These are phyloP conservation scores for Psophocarpus tetragonolobus DNA, from an alignment of 306 rosid species.

Conservation along the genomic window DNA sequence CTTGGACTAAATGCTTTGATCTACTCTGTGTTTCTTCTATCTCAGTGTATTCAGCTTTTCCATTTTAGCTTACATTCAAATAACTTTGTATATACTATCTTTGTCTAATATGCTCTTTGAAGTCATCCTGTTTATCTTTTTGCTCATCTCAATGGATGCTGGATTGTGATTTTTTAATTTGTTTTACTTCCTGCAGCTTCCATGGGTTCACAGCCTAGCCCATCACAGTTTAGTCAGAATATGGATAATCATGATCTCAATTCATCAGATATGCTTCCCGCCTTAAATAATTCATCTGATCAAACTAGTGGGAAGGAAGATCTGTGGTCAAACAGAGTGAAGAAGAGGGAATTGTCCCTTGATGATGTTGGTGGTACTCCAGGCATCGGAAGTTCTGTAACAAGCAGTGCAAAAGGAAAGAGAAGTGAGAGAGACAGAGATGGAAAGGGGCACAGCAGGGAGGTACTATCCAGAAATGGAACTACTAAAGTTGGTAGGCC, in stretches of 20 bases:
- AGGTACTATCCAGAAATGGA: constrained; percentile 84
- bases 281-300: constrained; percentile 60
- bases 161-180: constrained; percentile 14
- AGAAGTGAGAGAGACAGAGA: constrained; percentile 99
- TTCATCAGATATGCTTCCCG: constrained; percentile 63
- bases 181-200: constrained; percentile 61
- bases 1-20: constrained; percentile 13
- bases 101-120: neutral
- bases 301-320: constrained; percentile 74
- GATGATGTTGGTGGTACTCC: constrained; percentile 82
- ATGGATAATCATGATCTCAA: constrained; percentile 58
- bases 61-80: constrained; percentile 24
- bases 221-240: constrained; percentile 73
- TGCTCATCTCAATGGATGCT: neutral
- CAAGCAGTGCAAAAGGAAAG: constrained; percentile 94
- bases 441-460: constrained; percentile 91
- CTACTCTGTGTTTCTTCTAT: constrained; percentile 25
- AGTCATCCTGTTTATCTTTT: constrained; percentile 5
- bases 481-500: constrained; percentile 83
- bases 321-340: constrained; percentile 82
- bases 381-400: constrained; percentile 73
- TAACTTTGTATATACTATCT: constrained; percentile 3
- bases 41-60: neutral
- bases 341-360: constrained; percentile 92
- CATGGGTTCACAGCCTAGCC: constrained; percentile 79